phyloP scores from a whole-genome alignment of 106 monocot genomes.

The Phalaenopsis aphrodite region DNA sequence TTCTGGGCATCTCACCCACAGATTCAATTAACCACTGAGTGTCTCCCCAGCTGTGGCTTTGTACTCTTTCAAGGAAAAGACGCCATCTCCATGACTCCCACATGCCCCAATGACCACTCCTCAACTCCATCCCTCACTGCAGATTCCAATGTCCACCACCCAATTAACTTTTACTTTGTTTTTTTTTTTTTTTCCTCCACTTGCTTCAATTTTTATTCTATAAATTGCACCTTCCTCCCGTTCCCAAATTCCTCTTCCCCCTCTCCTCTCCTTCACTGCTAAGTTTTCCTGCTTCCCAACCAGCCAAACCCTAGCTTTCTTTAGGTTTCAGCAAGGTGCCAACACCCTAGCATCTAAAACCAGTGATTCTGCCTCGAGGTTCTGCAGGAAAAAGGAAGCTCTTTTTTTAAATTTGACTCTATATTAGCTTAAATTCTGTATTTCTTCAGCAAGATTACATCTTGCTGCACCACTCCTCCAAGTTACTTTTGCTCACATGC shows the following conservation, averaged over 20 bases:
- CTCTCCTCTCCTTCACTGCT: conserved; percentile 13
- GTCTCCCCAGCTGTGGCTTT: no score
- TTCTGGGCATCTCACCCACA: no score
- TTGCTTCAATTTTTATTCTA: conserved; percentile 11
- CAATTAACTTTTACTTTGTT: neutral
- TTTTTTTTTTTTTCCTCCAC: neutral
- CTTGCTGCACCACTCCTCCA: neutral
- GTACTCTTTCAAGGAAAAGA: no score
- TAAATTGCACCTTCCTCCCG: conserved; percentile 25
- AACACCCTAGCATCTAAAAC: no score
- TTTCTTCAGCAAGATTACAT: neutral
- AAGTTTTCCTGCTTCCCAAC: conserved; percentile 1
- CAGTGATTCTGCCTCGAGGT: no score
- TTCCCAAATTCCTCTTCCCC: conserved; percentile 7
- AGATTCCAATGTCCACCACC: neutral
- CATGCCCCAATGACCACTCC: neutral
- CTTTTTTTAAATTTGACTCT: neutral
- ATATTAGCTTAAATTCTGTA: no score
- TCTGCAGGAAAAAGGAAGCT: no score
- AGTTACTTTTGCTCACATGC: conserved; percentile 13
- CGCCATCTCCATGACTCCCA: no score
- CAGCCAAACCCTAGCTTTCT: neutral
- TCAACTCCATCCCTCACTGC: neutral
- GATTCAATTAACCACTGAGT: no score
- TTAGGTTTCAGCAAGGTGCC: neutral